Evolutionary conservation across 2,329 filamentous ascomycete species (phyloP).

Genomic region (Neopestalotiopsis clavispora): DNA sequence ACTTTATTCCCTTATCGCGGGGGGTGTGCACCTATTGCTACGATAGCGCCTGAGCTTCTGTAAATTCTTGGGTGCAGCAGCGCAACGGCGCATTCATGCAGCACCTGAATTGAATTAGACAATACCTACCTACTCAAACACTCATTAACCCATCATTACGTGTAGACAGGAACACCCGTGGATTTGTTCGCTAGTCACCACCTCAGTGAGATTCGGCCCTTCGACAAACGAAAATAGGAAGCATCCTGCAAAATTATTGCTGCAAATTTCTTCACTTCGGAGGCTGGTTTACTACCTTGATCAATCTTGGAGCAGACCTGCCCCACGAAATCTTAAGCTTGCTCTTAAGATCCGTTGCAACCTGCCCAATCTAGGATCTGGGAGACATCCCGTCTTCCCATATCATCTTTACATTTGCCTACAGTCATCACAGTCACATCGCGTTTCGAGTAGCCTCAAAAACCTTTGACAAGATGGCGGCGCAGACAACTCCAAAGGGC

Average conservation of each 20-base stretch:
- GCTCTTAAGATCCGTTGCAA: constrained; percentile 2
- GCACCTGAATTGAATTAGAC: too few species aligned
- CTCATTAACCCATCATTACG: too few species aligned
- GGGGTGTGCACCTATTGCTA: constrained; percentile 1
- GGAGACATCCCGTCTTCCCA: constrained; percentile 5
- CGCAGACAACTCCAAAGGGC: constrained; percentile 61
- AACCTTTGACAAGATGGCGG: constrained; percentile 43
- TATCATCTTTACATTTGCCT: background rate
- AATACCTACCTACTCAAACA: too few species aligned
- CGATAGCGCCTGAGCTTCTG: background rate
- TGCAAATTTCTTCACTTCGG: background rate
- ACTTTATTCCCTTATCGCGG: constrained; percentile 17
- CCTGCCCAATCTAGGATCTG: constrained; percentile 14
- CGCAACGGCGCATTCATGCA: background rate
- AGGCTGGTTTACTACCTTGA: background rate
- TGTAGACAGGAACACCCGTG: background rate
- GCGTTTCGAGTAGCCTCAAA: constrained; percentile 3
- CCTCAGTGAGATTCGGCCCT: background rate
- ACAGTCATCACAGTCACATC: constrained; percentile 16
- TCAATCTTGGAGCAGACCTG: constrained; percentile 8
- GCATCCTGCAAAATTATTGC: background rate
- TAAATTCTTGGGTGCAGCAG: background rate
- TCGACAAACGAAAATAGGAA: background rate
- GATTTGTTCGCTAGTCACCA: background rate
- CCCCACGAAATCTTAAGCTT: constrained; percentile 8